Evolutionary conservation across 2,329 filamentous ascomycete genomes (phyloP).

Genomic region (Apiospora sp.): DNA sequence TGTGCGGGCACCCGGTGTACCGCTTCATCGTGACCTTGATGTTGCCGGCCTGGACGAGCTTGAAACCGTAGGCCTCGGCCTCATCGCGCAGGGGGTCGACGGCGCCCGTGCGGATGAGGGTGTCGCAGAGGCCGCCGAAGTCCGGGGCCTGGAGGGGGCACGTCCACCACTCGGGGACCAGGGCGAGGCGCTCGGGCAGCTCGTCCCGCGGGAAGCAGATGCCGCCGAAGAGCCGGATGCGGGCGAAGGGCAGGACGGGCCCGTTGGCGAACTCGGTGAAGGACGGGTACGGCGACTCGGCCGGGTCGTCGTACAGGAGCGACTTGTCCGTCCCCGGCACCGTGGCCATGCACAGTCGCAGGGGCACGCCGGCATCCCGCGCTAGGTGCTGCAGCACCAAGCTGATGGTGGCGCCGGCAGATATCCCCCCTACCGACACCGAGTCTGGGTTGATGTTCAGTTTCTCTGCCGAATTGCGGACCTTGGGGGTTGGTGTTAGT

Average conservation of each 20-base stretch:
- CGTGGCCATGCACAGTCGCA: constrained; percentile 45
- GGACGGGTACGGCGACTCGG: constrained; percentile 45
- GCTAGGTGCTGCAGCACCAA: constrained; percentile 48
- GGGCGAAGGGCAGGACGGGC: constrained; percentile 45
- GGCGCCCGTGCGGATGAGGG: constrained; percentile 45
- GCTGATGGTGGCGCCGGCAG: constrained; percentile 47
- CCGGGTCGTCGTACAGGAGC: constrained; percentile 41
- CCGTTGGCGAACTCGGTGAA: constrained; percentile 45
- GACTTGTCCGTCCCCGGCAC: constrained; percentile 41
- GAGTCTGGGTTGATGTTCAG: constrained; percentile 45
- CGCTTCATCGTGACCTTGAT: constrained; percentile 52
- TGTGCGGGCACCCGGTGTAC: constrained; percentile 57
- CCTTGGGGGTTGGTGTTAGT: constrained; percentile 31
- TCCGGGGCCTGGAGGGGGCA: constrained; percentile 42
- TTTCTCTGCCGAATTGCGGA: constrained; percentile 34
- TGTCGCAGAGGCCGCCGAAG: constrained; percentile 44
- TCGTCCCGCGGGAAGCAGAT: constrained; percentile 40
- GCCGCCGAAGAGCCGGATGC: constrained; percentile 44
- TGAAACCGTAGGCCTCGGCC: constrained; percentile 54
- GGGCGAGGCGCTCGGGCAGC: constrained; percentile 34
- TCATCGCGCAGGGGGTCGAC: constrained; percentile 56
- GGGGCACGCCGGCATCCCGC: constrained; percentile 46
- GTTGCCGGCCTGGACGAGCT: constrained; percentile 52
- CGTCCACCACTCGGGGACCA: constrained; percentile 47
- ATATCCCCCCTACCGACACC: constrained; percentile 48